These are phyloP conservation scores for Avena eriantha DNA, from an alignment of 176 grass and related monocot species.

Conservation along the genomic window DNA sequence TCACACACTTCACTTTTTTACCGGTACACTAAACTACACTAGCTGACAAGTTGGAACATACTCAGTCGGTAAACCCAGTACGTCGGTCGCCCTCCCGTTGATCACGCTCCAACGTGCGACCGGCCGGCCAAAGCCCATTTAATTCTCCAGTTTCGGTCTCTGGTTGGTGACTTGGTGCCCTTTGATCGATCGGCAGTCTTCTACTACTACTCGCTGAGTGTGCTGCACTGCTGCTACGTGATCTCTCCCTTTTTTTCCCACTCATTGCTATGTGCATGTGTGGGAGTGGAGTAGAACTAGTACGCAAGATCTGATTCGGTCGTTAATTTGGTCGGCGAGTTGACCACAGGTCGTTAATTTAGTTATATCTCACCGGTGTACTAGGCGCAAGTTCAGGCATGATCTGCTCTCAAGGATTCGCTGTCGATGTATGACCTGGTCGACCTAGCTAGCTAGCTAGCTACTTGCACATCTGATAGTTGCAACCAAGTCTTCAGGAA, in stretches of 20 bases:
- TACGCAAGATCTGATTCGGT: neutral
- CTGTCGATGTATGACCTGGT: neutral
- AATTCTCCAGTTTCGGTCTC: neutral
- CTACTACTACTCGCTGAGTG: neutral
- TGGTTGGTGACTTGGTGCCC: neutral
- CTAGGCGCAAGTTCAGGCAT: neutral
- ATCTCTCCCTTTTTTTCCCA: neutral
- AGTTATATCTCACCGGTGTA: conserved; percentile 33
- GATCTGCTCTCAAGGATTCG: neutral
- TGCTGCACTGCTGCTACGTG: neutral
- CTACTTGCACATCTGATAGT: neutral
- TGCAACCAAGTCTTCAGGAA: neutral
- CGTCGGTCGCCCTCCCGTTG: conserved; percentile 18
- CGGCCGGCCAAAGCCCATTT: neutral
- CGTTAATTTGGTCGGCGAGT: neutral
- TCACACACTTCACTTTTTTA: neutral
- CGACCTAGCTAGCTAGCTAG: neutral
- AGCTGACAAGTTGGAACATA: conserved; percentile 2
- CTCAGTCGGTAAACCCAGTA: no score
- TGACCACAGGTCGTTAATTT: conserved; percentile 29
- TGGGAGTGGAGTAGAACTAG: neutral
- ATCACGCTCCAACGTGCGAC: conserved; percentile 36
- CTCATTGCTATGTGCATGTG: conserved; percentile 10
- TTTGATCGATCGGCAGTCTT: neutral
- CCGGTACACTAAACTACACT: neutral